Evolutionary conservation across 225 moss, liverwort and hornwort genomes (phyloP).

Genomic region (Pseudisothecium myosuroides): DNA sequence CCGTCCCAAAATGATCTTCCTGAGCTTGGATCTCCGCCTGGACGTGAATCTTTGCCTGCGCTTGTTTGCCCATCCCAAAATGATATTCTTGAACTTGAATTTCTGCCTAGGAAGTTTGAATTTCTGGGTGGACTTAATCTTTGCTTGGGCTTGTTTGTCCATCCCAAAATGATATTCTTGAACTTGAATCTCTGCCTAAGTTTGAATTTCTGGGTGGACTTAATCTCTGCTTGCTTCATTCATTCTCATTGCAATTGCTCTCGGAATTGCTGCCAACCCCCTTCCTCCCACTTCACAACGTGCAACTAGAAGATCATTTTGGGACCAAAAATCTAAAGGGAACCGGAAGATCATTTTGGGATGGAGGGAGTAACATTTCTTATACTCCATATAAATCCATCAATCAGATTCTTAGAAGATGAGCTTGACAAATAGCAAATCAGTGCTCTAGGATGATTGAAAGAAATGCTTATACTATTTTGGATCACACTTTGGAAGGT

Average conservation of each 20-base stretch:
- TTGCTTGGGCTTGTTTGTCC: not conserved
- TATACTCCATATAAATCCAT: not conserved
- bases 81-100: no score
- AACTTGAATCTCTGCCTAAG: no score
- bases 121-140: not conserved
- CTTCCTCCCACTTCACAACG: not conserved
- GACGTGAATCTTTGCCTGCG: not conserved
- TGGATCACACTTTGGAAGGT: not conserved
- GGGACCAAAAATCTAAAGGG: not conserved
- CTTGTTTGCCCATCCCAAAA: no score
- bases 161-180: no score
- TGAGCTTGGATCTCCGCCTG: not conserved
- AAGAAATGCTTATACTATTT: not conserved
- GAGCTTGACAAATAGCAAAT: not conserved
- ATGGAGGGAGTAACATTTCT: not conserved
- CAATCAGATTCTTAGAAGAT: not conserved
- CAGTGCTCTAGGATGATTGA: not conserved
- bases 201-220: no score
- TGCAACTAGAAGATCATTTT: not conserved
- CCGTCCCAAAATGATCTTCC: not conserved
- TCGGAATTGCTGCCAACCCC: accelerated
- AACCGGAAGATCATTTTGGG: not conserved
- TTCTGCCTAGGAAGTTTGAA: no score
- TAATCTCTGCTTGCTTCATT: not conserved
- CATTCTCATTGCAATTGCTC: not conserved